These are phyloP conservation scores for Podospora anserina DNA, from an alignment of 495 filamentous ascomycete species.

Conservation along the genomic window DNA sequence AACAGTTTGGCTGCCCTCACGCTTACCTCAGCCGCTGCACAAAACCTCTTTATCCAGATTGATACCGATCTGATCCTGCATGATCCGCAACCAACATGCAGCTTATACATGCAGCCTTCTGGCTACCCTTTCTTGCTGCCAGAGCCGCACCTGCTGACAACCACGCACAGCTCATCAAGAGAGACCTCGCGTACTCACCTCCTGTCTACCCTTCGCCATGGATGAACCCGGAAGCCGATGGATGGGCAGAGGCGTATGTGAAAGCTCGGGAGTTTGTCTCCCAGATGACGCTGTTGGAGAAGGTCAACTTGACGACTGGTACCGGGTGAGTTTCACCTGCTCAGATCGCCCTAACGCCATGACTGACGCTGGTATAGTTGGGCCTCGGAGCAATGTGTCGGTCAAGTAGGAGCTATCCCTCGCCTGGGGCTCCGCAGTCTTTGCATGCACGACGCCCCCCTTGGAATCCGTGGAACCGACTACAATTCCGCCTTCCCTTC, in stretches of 20 bases:
- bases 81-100: slow-evolving; percentile 25
- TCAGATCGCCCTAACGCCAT: not conserved
- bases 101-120: slow-evolving; percentile 20
- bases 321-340: slow-evolving; percentile 55
- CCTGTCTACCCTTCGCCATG: slow-evolving; percentile 86
- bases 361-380: slow-evolving; percentile 53
- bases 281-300: slow-evolving; percentile 79
- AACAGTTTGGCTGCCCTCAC: not conserved
- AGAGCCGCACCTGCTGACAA: slow-evolving; percentile 25
- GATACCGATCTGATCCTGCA: slow-evolving; percentile 13
- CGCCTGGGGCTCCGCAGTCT: slow-evolving; percentile 76
- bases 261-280: slow-evolving; percentile 78
- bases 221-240: slow-evolving; percentile 63
- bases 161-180: slow-evolving; percentile 25
- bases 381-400: slow-evolving; percentile 74
- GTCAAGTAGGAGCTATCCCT: slow-evolving; percentile 65
- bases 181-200: slow-evolving; percentile 34
- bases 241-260: slow-evolving; percentile 74
- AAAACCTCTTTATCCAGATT: slow-evolving; percentile 19
- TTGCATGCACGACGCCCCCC: slow-evolving; percentile 87
- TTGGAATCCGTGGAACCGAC: slow-evolving; percentile 76
- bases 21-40: slow-evolving; percentile 16
- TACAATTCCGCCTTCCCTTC: slow-evolving; percentile 77
- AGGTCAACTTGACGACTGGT: slow-evolving; percentile 90
- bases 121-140: slow-evolving; percentile 16